A percentile compares a stretch with the other conserved stretches of the same genome.
Evolutionary conservation across 1,284 basidiomycete genomes (phyloP).

Genomic region (Boletellus deceptivus): DNA sequence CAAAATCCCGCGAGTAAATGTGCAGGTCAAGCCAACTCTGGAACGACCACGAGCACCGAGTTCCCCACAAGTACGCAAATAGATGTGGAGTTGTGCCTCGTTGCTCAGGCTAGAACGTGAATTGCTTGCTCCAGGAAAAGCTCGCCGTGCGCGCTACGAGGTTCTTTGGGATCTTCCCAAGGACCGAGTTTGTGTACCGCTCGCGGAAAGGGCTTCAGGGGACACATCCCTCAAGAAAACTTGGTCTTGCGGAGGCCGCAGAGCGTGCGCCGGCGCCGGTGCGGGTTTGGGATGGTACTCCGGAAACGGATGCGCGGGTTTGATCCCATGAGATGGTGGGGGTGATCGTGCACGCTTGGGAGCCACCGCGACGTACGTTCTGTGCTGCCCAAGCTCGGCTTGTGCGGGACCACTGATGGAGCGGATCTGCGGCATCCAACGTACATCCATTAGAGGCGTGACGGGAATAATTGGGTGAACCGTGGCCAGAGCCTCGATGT

Average conservation of each 20-base stretch:
- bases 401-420: conserved; percentile 23
- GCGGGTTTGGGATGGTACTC: conserved; percentile 19
- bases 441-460: conserved; percentile 27
- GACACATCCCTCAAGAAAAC: neutral
- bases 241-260: conserved; percentile 8
- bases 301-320: conserved; percentile 1
- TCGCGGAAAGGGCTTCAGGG: conserved; percentile 29
- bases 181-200: conserved; percentile 28
- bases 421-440: conserved; percentile 45
- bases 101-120: too few relatives aligned
- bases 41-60: too few relatives aligned
- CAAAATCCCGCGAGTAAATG: neutral
- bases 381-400: conserved; percentile 1
- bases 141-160: too few relatives aligned
- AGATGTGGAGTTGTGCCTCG: neutral
- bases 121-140: too few relatives aligned
- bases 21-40: too few relatives aligned
- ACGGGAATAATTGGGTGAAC: conserved; percentile 22
- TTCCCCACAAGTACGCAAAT: neutral
- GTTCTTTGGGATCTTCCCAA: conserved; percentile 8
- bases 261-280: conserved; percentile 13
- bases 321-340: conserved; percentile 11
- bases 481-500: conserved; percentile 19
- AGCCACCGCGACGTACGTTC: neutral
- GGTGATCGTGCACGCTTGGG: conserved; percentile 25